These are phyloP conservation scores for Pythium aristosporum DNA, from an alignment of 352 stramenopile genomes.

Conservation along the genomic window DNA sequence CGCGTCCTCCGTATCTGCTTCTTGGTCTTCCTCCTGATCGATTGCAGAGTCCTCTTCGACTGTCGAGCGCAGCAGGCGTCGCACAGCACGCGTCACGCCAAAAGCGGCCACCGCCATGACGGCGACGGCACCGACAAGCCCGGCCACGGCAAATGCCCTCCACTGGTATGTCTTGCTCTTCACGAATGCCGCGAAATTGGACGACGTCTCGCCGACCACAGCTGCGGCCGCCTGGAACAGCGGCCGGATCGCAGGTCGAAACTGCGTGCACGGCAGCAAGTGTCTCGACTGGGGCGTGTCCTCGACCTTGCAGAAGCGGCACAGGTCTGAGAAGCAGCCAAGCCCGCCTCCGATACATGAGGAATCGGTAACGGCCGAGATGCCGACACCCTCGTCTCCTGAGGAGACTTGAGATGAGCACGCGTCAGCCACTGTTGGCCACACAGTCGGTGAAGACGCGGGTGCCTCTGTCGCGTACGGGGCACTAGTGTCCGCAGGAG, in stretches of 20 bases:
- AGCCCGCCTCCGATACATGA: constrained; percentile 20
- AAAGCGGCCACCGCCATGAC: constrained; percentile 16
- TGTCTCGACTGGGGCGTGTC: constrained; percentile 4
- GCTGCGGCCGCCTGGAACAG: constrained; percentile 13
- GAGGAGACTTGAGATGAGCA: constrained; percentile 17
- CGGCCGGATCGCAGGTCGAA: background rate
- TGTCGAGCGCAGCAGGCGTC: background rate
- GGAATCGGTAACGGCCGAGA: constrained; percentile 20
- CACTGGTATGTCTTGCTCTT: constrained; percentile 14
- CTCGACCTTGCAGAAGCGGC: constrained; percentile 17
- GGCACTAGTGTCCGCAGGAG: background rate
- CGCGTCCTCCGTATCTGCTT: background rate
- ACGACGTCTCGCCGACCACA: constrained; percentile 6
- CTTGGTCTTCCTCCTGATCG: constrained; percentile 1
- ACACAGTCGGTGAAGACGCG: background rate
- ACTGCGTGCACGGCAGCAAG: constrained; percentile 11
- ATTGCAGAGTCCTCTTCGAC: background rate
- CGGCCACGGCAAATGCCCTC: constrained; percentile 6
- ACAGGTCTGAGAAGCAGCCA: constrained; percentile 17
- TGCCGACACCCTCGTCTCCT: constrained; percentile 21
- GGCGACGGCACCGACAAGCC: constrained; percentile 10
- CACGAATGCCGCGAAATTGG: constrained; percentile 4
- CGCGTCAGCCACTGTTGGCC: background rate
- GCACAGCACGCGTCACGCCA: constrained; percentile 16
- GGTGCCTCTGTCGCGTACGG: background rate